These are phyloP conservation scores for Cubamyces sp. DNA, from an alignment of 768 basidiomycete species.

Conservation along the genomic window DNA sequence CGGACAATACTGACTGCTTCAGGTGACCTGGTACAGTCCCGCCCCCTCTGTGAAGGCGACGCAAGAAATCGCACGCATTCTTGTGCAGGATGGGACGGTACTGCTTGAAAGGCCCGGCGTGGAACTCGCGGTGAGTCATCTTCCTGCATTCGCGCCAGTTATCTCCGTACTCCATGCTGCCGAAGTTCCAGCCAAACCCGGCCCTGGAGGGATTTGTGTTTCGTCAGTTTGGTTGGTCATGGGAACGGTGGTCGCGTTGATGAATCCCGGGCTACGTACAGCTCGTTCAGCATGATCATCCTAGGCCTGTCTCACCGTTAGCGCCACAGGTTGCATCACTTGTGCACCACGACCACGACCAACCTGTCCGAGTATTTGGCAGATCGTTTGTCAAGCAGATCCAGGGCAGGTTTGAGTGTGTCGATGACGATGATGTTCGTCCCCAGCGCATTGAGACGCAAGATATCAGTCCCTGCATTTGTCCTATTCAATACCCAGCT, in stretches of 20 bases:
- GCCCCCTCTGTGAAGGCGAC: not conserved
- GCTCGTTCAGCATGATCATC: constrained; percentile 22
- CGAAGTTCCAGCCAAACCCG: constrained; percentile 22
- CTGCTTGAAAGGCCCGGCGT: constrained; percentile 8
- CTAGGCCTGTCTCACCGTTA: constrained; percentile 6
- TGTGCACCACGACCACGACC: not conserved
- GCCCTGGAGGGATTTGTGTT: not conserved
- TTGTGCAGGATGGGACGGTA: constrained; percentile 14
- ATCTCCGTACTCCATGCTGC: constrained; percentile 16
- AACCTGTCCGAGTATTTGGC: constrained; percentile 32
- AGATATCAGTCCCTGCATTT: constrained; percentile 23
- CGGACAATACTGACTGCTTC: constrained; percentile 3
- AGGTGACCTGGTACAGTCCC: constrained; percentile 1
- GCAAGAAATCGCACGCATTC: constrained; percentile 8
- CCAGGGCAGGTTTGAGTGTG: constrained; percentile 24
- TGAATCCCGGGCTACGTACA: constrained; percentile 2
- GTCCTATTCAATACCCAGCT: not conserved
- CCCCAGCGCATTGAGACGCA: constrained; percentile 27
- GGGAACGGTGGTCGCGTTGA: not conserved
- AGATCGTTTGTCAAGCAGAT: constrained; percentile 35
- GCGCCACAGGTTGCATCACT: not conserved
- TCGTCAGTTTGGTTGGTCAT: not conserved
- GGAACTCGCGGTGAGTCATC: constrained; percentile 19
- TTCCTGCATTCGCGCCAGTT: constrained; percentile 20
- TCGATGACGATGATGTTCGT: constrained; percentile 30